Base-by-base conservation (phyloP, 805 yeast species). In the Saturnispora gosingensis region DNA sequence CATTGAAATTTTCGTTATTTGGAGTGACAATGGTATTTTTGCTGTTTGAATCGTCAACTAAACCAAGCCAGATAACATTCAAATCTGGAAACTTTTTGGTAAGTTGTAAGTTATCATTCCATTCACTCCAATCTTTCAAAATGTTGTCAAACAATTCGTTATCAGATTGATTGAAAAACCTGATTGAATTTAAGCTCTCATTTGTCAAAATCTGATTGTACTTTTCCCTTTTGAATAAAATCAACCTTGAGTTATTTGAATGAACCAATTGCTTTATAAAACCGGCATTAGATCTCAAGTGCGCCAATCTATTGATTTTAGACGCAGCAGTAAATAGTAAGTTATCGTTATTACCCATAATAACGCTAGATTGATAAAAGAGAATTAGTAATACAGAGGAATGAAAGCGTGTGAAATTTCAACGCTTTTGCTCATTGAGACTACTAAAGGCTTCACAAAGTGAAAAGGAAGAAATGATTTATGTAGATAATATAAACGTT, bases 241-340 rank as follows among this genome's bases (percentile, higher is more conserved):
- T 61, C 52, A 83, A 76, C 48, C 77, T 66, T 1, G 87, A 67
- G 5, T 43, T 25, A 2, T 48, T 46, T 22, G 42, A 32, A 3
- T 24, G 36, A 5, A 62, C 45, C 2, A 59, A 43, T 6, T 51
- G 20, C 4, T 38, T 56, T 27, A 84, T 72, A 58, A 81, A 83
- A 24, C 69, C 74, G 20, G 66, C 44, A 60, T 83, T 78, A 27
- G 78, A 77, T 43, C 91, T 67, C 48, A 83, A 67, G 58, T 82
- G 84, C 18, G 84, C 76, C 2, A 84, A 77, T 52, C 91, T 66
- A 63, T 84, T 83, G 51, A 85, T 68, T 4, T 77, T 78, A 53
- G 67, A 62, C 10, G 45, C 38, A 7, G 51, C 38, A 7, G 51
- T 49, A 18, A 49, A 49, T 15, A 32, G 35, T 43, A 49, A 42